Conservation (phyloP, 2,329 filamentous ascomycete genomes). For the Acarospora socialis region DNA sequence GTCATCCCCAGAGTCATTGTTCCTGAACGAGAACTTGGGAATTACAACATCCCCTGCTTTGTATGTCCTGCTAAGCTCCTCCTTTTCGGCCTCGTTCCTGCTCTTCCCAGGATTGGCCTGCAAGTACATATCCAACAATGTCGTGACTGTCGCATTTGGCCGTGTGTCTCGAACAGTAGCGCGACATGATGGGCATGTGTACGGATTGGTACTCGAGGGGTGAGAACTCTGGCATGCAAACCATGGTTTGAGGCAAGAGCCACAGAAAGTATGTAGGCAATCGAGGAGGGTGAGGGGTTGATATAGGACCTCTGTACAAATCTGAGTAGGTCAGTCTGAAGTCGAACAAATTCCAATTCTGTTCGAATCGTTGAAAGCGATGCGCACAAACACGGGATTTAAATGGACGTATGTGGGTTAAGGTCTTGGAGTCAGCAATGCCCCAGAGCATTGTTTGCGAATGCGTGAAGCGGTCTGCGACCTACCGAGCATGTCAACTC, state of each 20-base stretch:
- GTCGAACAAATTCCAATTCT: slow-evolving; percentile 10
- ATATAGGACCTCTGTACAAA: slow-evolving; percentile 90
- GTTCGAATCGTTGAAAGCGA: too few relatives aligned
- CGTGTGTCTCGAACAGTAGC: slow-evolving; percentile 72
- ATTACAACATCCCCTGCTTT: slow-evolving; percentile 70
- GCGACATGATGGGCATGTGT: slow-evolving; percentile 88
- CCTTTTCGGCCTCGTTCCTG: slow-evolving; percentile 57
- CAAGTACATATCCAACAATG: slow-evolving; percentile 77
- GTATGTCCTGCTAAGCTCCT: slow-evolving; percentile 62
- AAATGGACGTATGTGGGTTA: too few relatives aligned
- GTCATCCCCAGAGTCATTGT: slow-evolving; percentile 42
- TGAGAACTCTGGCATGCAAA: slow-evolving; percentile 63
- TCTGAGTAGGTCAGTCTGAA: slow-evolving; percentile 38
- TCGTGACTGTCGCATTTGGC: slow-evolving; percentile 82
- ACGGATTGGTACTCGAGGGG: slow-evolving; percentile 33
- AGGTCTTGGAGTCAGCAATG: too few relatives aligned
- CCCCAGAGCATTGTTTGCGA: too few relatives aligned
- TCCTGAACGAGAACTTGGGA: slow-evolving; percentile 41
- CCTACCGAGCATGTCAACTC: slow-evolving; percentile 90
- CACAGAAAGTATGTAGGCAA: slow-evolving; percentile 92
- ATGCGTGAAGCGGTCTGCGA: slow-evolving; percentile 20
- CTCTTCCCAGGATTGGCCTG: slow-evolving; percentile 62
- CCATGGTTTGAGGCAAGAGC: slow-evolving; percentile 91
- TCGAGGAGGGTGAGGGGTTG: slow-evolving; percentile 83
- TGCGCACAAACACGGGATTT: too few relatives aligned